Conservation (phyloP, 2,329 filamentous ascomycete species). For the Amauroascus niger region DNA sequence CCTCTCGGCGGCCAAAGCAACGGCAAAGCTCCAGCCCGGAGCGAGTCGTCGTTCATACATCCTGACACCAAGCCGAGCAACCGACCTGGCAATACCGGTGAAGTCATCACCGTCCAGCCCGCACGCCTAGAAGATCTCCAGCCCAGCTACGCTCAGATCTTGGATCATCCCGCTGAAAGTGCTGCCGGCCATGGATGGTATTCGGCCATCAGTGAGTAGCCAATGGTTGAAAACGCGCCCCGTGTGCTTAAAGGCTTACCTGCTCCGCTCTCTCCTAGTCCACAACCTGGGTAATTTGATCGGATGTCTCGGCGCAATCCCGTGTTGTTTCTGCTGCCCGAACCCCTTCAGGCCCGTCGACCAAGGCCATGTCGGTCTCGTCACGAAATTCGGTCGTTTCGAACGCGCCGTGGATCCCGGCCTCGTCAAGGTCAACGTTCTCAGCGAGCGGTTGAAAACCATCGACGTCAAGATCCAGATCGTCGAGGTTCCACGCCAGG, state of each 20-base stretch:
- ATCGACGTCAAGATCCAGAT: slow-evolving; percentile 99
- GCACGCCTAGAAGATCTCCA: slow-evolving; percentile 77
- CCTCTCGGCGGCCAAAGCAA: not conserved
- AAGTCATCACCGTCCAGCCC: slow-evolving; percentile 63
- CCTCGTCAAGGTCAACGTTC: slow-evolving; percentile 92
- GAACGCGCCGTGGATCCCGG: slow-evolving; percentile 93
- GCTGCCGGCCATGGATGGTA: slow-evolving; percentile 77
- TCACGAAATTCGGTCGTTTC: slow-evolving; percentile 91
- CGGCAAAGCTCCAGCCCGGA: not conserved
- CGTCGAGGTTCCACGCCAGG: slow-evolving; percentile 85
- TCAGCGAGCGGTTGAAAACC: slow-evolving; percentile 79
- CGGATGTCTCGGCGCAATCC: slow-evolving; percentile 74
- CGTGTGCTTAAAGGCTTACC: not conserved
- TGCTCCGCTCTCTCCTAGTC: slow-evolving; percentile 39
- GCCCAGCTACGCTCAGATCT: slow-evolving; percentile 62
- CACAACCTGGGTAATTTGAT: slow-evolving; percentile 63
- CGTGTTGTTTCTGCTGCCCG: slow-evolving; percentile 83
- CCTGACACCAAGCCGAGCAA: not conserved
- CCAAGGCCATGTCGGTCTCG: slow-evolving; percentile 88
- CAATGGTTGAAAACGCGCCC: not conserved
- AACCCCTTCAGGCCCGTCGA: slow-evolving; percentile 90
- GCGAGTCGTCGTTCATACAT: not conserved
- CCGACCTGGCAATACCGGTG: slow-evolving; percentile 17
- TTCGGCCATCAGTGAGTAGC: slow-evolving; percentile 64
- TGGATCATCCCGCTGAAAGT: slow-evolving; percentile 53